Evolutionary conservation across 805 yeast species (phyloP).

Genomic region (Candida maris): DNA sequence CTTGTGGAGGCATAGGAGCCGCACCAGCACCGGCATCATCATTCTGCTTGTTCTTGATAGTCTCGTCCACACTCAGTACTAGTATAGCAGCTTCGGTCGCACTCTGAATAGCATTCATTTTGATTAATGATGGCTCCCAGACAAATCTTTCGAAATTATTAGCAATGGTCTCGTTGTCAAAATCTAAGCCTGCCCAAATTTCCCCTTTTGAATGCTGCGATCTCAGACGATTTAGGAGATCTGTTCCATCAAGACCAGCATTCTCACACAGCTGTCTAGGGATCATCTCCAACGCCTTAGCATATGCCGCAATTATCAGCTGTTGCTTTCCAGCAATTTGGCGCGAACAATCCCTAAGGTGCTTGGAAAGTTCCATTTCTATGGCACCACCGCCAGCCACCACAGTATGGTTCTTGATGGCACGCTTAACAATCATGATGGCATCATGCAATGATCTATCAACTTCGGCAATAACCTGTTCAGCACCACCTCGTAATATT

Average conservation of each 20-base stretch:
- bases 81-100: constrained; percentile 97
- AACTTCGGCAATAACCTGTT: constrained; percentile 97
- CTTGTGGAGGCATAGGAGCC: constrained; percentile 24
- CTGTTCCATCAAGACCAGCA: constrained; percentile 99
- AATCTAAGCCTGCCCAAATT: constrained; percentile 88
- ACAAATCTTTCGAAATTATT: constrained; percentile 83
- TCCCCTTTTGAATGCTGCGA: constrained; percentile 95
- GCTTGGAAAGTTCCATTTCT: constrained; percentile 93
- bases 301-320: constrained; percentile 85
- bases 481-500: constrained; percentile 95
- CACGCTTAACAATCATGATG: constrained; percentile 95
- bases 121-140: constrained; percentile 97
- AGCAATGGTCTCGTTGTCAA: constrained; percentile 75
- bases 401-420: constrained; percentile 77
- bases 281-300: constrained; percentile 90
- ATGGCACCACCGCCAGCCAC: constrained; percentile 99
- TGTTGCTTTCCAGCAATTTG: constrained; percentile 96
- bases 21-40: constrained; percentile 38
- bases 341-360: constrained; percentile 80
- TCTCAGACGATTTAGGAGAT: constrained; percentile 82
- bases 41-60: constrained; percentile 70
- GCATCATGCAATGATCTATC: constrained; percentile 98
- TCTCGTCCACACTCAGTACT: constrained; percentile 94
- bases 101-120: constrained; percentile 86
- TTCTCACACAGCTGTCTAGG: constrained; percentile 98